Evolutionary conservation across 2,329 filamentous ascomycete species (phyloP), one percentile per base, ranked within the genome.

Genomic region (Paecilomyces fulvus): DNA sequence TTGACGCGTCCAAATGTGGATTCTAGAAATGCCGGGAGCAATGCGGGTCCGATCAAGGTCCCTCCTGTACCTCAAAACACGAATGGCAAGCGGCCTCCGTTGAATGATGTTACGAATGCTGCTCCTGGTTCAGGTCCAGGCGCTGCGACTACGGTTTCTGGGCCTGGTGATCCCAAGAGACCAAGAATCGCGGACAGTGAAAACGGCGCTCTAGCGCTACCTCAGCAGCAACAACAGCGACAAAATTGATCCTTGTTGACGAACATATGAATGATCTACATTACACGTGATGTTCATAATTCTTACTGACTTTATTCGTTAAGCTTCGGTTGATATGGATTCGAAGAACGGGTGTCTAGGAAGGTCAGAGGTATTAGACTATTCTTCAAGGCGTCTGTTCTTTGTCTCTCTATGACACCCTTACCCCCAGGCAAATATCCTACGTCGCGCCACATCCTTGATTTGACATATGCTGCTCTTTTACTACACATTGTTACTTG

Each of bases 101-200:
- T 78, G 25, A 69, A 64, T n/a, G 75, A 77, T 56, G 67, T 77
- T 52, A 77, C 75, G n/a, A 78, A 78, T 61, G 67, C 65, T 30
- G 60, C 59, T 21, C 52, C 63, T 23, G 58, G 57, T 30, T 61
- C 61, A 12, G 56, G 59, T 30, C 60, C 58, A 52, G 60, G 64
- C 54, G 54, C 60, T 59, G 59, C 65, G 55, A 66, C 71, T 30
- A 54, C 51, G 17, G 33, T 52, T 6, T 52, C 61, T 51, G 62
- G 60, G 20, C 55, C 61, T 6, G 67, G 63, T 52, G 70, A 73
- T 49, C 65, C 65, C 3, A 74, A 74, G 59, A 65, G 69, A 46
- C 64, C 62, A 3, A 70, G 60, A 53, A 58, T 68, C 14, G 65
- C 64, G 23, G 55, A 58, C 48, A 30, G 12, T 20, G 49, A 56